Evolutionary conservation across 2,329 filamentous ascomycete genomes (phyloP), one percentile per base, ranked within the genome.

Genomic region (Fusarium concolor): DNA sequence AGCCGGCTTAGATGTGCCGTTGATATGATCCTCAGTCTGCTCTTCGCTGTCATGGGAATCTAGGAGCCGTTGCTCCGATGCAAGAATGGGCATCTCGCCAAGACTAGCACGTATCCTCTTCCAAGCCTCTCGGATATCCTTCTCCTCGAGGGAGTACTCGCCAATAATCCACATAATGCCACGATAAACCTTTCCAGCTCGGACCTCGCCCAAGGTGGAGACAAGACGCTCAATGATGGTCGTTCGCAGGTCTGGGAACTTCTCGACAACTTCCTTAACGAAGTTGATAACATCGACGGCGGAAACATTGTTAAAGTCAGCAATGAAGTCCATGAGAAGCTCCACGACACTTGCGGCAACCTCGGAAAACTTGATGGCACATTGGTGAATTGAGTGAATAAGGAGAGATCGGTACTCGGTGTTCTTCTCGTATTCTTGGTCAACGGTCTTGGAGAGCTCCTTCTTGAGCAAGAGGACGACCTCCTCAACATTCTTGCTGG

Each of bases 381-480:
- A 98, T 78, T 96, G 94, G 79, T 99, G 96, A 76, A 99, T 99
- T 37, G 94, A 93, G 79, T 97, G 94, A 71, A 99, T 98, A 65
- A 99, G 86, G 10, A 99, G 87, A 75, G 96, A 94, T 73, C 96
- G 92, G 80, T 97, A 97, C 80, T 97, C 94, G 76, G 89, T 89
- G 81, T 96, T 97, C 88, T 98, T 98, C 84, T 99, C 96, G 81
- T 97, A 98, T 79, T 97, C 94, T 79, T 98, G 94, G 75, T 99
- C 94, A 42, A 98, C 93, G 0, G 96, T 99, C 86, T 98, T 99
- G 67, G 93, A 90, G 28, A 99, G 87, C 78, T 99, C 96, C 80
- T 99, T 99, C 85, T 99, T 99, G 63, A 99, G 85, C 2, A 99
- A 86, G 75, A 98, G 87, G 22, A 99, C 92, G 15, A 99, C 96